These are phyloP conservation scores for Capsicum rhomboideum DNA, from an alignment of 257 asterid genomes.

Conservation along the genomic window DNA sequence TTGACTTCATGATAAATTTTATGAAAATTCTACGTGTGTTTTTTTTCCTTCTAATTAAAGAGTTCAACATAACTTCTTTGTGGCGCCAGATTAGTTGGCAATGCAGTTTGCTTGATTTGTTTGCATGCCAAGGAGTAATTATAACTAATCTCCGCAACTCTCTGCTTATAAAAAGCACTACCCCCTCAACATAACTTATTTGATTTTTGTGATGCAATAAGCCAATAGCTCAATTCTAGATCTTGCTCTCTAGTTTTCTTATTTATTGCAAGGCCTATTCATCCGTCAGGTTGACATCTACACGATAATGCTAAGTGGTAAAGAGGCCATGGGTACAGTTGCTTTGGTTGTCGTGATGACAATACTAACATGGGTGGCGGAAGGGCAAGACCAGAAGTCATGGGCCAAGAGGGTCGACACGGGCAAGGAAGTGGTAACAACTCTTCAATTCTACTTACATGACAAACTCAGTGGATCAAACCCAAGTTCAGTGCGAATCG, in stretches of 20 bases:
- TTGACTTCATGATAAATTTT: neutral
- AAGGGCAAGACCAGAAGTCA: constrained; percentile 17
- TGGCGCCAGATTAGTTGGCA: neutral
- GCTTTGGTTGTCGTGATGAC: neutral
- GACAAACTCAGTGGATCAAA: constrained; percentile 56
- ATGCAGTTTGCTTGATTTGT: neutral
- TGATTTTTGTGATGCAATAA: neutral
- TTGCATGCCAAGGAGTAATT: neutral
- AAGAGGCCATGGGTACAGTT: constrained; percentile 14
- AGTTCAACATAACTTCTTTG: neutral
- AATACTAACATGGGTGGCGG: neutral
- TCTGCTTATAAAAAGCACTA: neutral
- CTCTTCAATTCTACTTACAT: constrained; percentile 70
- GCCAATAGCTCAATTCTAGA: neutral
- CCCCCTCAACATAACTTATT: neutral
- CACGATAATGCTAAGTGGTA: too few relatives aligned
- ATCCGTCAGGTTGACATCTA: too few relatives aligned
- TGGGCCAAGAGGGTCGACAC: constrained; percentile 46
- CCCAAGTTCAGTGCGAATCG: constrained; percentile 42
- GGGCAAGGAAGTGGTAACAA: constrained; percentile 44
- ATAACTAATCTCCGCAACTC: neutral
- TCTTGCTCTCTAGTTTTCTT: neutral
- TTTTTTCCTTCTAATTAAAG: neutral
- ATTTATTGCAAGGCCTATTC: too few relatives aligned
- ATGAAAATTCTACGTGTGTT: neutral